These are phyloP conservation scores for Albatrellus ellisii DNA, from an alignment of 768 basidiomycete species.

Conservation along the genomic window DNA sequence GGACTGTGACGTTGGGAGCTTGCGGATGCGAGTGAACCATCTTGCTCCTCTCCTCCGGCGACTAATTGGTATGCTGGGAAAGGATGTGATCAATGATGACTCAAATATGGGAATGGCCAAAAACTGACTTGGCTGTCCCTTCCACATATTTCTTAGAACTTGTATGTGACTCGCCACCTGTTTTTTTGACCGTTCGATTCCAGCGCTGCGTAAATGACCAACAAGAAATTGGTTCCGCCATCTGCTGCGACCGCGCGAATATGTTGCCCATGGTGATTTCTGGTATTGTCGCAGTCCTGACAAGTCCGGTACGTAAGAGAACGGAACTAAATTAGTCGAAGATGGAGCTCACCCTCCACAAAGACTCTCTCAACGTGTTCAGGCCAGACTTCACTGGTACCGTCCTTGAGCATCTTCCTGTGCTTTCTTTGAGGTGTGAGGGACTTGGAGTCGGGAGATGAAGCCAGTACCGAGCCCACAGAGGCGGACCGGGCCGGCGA, in stretches of 20 bases:
- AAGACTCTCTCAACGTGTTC: slow-evolving; percentile 66
- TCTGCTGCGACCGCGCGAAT: slow-evolving; percentile 63
- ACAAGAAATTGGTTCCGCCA: slow-evolving; percentile 83
- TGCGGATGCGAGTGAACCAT: slow-evolving; percentile 22
- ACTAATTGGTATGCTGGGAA: slow-evolving; percentile 59
- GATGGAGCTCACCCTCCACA: slow-evolving; percentile 41
- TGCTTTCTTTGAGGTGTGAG: slow-evolving; percentile 74
- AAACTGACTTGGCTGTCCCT: slow-evolving; percentile 55
- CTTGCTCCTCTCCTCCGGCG: slow-evolving; percentile 62
- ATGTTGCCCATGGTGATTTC: slow-evolving; percentile 72
- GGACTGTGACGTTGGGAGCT: slow-evolving; percentile 22
- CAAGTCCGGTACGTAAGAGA: slow-evolving; percentile 4
- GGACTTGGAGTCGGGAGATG: slow-evolving; percentile 19
- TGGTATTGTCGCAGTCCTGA: slow-evolving; percentile 66
- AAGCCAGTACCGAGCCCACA: slow-evolving; percentile 5
- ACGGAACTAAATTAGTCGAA: background rate
- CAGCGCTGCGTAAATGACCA: slow-evolving; percentile 58
- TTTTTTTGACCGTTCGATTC: slow-evolving; percentile 68
- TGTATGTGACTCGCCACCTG: slow-evolving; percentile 87
- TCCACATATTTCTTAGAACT: slow-evolving; percentile 81
- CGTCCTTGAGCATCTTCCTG: slow-evolving; percentile 76
- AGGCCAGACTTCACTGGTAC: slow-evolving; percentile 71
- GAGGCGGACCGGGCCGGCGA: slow-evolving; percentile 20
- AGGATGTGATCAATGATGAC: slow-evolving; percentile 11
- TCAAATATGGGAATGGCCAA: background rate